These are phyloP conservation scores for Saccharum officinarum DNA, from an alignment of 176 grass and related monocot genomes.

Conservation along the genomic window DNA sequence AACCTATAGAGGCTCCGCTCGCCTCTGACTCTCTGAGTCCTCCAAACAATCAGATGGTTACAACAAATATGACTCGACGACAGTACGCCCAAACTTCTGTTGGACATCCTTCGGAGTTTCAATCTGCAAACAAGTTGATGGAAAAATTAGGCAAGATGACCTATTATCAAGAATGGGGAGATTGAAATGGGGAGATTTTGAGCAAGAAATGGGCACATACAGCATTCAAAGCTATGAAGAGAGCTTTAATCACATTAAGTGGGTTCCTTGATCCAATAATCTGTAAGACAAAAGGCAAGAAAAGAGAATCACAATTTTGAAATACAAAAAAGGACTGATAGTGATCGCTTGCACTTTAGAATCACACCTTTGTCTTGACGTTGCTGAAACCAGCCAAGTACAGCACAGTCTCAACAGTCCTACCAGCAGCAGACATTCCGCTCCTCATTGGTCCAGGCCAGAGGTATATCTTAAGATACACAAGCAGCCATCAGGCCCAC, in stretches of 20 bases:
- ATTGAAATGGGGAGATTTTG: neutral
- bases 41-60: slow-evolving; percentile 19
- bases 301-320: neutral
- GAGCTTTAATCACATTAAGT: slow-evolving; percentile 86
- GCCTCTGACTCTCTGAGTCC: neutral
- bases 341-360: neutral
- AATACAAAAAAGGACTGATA: neutral
- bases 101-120: slow-evolving; percentile 90
- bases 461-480: slow-evolving; percentile 70
- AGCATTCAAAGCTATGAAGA: slow-evolving; percentile 93
- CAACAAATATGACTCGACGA: slow-evolving; percentile 85
- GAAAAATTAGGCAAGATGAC: neutral
- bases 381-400: slow-evolving; percentile 89
- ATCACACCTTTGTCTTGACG: slow-evolving; percentile 79
- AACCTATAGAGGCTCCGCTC: neutral
- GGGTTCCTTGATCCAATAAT: slow-evolving; percentile 98
- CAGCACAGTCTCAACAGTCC: slow-evolving; percentile 79
- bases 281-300: slow-evolving; percentile 26
- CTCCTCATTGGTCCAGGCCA: slow-evolving; percentile 82
- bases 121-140: slow-evolving; percentile 51
- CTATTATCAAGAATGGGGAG: neutral
- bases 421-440: slow-evolving; percentile 66
- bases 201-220: slow-evolving; percentile 42
- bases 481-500: slow-evolving; percentile 15
- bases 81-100: slow-evolving; percentile 96